phyloP scores from a whole-genome alignment of 208 protist genomes.

The Leishmania turanica region DNA sequence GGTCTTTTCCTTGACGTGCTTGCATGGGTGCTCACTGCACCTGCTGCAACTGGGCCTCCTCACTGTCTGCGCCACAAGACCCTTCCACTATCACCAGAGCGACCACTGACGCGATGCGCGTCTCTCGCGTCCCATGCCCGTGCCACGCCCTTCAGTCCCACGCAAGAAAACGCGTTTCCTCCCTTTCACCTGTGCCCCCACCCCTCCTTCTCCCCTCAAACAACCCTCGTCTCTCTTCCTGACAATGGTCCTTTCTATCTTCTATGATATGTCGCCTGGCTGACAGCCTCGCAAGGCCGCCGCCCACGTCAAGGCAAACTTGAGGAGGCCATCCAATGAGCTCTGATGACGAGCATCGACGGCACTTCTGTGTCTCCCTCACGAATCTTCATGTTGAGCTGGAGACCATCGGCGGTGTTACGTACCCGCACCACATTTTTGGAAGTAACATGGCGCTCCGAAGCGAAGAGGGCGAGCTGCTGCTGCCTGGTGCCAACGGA shows the following conservation, averaged over 20 bases:
- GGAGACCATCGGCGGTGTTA: constrained; percentile 50
- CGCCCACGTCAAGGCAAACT: background rate
- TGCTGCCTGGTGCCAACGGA: constrained; percentile 53
- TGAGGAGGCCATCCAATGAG: background rate
- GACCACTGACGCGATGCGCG: too few relatives aligned
- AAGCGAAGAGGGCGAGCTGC: constrained; percentile 32
- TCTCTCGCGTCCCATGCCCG: background rate
- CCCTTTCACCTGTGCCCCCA: background rate
- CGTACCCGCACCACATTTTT: constrained; percentile 74
- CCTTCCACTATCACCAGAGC: background rate
- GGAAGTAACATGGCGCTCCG: constrained; percentile 42
- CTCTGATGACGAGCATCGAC: background rate
- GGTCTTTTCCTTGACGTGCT: background rate
- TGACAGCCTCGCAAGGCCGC: background rate
- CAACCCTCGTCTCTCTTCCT: too few relatives aligned
- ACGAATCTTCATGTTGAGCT: constrained; percentile 44
- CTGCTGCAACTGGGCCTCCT: background rate
- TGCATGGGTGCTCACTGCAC: background rate
- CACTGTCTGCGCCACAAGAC: background rate
- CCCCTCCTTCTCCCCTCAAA: background rate
- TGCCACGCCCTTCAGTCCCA: background rate
- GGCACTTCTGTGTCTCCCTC: constrained; percentile 15
- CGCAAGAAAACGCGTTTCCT: background rate
- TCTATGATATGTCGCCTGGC: background rate
- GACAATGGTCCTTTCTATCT: background rate